Evolutionary conservation across 1,284 basidiomycete species (phyloP), one percentile per base, ranked within the genome.

Genomic region (Cutaneotrichosporon cutaneum): DNA sequence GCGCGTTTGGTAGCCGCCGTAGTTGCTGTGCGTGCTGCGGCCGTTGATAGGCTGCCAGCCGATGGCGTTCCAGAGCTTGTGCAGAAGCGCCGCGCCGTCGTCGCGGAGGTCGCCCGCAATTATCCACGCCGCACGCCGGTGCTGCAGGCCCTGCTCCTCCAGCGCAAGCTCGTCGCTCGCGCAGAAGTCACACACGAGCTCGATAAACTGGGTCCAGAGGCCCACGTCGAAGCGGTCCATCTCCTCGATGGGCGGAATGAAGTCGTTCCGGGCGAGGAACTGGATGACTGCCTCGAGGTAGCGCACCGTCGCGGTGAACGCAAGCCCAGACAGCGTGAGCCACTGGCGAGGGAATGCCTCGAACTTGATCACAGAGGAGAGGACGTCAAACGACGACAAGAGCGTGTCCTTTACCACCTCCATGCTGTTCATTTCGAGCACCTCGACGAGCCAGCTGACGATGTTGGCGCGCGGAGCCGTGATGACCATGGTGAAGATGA

Each of bases 61-160:
- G 26, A 98, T 84, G 4, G 91, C 87, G 70, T 91, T 87, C 95
- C 95, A 99, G 2, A 96, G 81, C 58, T 85, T 86, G 32, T 89
- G 80, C 58, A 98, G 80, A 60, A 96, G 88, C n/a, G 85, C 82
- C 1, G 94, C 90, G 11, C 94, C 94, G 76, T 95, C 90, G 16
- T 92, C 93, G 35, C 95, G 86, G 70, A 97, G 87, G 78, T 99
- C 95, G 18, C 94, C 94, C 3, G 91, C 92, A 16, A 98, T 85
- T 50, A 93, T 87, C 95, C 95, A 98, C 16, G 96, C 92, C 1
- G 94, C 91, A 57, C 94, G 87, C 56, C 94, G 88, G 85, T 92
- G 90, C 89, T 97, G 72, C 22, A 73, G 62, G 24, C 61, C 64
- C 36, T 69, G 60, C 72, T 96, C 91, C 77, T 99, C 95, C 54